These are phyloP conservation scores for Licmophora abbreviata DNA, from an alignment of 108 stramenopile species.

Conservation along the genomic window DNA sequence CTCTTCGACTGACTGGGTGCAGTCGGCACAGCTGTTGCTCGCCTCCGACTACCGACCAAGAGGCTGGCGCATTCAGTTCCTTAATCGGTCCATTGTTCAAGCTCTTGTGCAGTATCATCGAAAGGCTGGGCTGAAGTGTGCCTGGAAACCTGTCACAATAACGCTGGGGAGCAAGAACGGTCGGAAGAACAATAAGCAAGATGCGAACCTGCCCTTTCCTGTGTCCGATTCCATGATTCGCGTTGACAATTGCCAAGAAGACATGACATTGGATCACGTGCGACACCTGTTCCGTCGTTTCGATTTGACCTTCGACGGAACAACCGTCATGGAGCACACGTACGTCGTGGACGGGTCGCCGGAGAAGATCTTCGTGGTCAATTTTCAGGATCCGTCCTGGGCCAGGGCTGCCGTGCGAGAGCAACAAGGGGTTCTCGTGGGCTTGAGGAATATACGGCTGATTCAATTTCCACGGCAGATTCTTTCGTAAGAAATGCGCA, in stretches of 20 bases:
- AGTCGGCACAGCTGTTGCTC: slow-evolving; percentile 28
- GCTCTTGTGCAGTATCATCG: slow-evolving; percentile 19
- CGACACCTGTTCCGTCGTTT: slow-evolving; percentile 27
- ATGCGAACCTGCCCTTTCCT: neutral
- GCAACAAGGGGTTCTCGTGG: slow-evolving; percentile 18
- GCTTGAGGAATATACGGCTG: slow-evolving; percentile 6
- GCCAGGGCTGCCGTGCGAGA: slow-evolving; percentile 49
- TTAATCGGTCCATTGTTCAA: slow-evolving; percentile 31
- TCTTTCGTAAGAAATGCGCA: too few species aligned
- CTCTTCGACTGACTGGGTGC: slow-evolving; percentile 12
- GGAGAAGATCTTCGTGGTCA: slow-evolving; percentile 31
- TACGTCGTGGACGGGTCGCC: slow-evolving; percentile 14
- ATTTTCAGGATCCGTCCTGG: slow-evolving; percentile 34
- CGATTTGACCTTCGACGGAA: slow-evolving; percentile 20
- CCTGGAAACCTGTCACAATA: slow-evolving; percentile 26
- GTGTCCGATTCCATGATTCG: slow-evolving; percentile 42
- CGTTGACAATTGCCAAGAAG: slow-evolving; percentile 31
- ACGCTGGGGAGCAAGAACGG: slow-evolving; percentile 6
- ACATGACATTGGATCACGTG: slow-evolving; percentile 10
- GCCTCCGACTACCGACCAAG: slow-evolving; percentile 38
- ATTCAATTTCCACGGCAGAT: slow-evolving; percentile 37
- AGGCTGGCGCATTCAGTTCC: slow-evolving; percentile 36
- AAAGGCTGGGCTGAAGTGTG: slow-evolving; percentile 10
- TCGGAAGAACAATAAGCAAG: neutral
- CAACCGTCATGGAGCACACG: slow-evolving; percentile 17